phyloP scores from a whole-genome alignment of 129 eudicot genomes.

The Escallonia herrerae region DNA sequence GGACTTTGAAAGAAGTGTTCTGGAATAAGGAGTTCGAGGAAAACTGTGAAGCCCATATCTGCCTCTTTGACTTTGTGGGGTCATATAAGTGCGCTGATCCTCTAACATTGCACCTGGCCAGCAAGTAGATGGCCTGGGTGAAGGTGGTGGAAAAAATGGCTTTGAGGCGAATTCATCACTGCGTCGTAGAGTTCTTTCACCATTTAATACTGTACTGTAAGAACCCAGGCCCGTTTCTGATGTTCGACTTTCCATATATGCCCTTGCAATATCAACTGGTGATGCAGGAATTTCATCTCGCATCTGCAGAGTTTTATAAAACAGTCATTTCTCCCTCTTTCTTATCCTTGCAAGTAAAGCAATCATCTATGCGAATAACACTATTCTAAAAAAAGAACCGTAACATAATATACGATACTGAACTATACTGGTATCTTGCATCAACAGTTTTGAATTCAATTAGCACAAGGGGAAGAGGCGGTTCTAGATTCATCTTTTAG shows the following conservation, averaged over 20 bases:
- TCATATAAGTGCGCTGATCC: constrained; percentile 54
- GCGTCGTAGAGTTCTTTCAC: constrained; percentile 28
- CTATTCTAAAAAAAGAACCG: too few species aligned
- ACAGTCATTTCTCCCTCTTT: too few species aligned
- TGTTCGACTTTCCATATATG: constrained; percentile 76
- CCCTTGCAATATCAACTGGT: constrained; percentile 86
- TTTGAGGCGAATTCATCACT: constrained; percentile 30
- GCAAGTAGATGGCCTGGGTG: constrained; percentile 59
- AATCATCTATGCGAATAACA: too few species aligned
- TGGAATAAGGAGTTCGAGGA: constrained; percentile 85
- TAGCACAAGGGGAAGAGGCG: too few species aligned
- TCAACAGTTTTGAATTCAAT: too few species aligned
- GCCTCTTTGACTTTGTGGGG: constrained; percentile 66
- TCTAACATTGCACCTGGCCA: constrained; percentile 85
- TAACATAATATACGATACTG: too few species aligned
- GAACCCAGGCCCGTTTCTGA: constrained; percentile 50
- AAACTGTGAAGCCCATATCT: constrained; percentile 44
- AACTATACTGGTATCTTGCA: too few species aligned
- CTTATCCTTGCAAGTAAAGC: too few species aligned
- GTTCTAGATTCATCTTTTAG: too few species aligned
- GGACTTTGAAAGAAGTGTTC: constrained; percentile 53
- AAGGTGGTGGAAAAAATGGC: constrained; percentile 41
- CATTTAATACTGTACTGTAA: constrained; percentile 19
- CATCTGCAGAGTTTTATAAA: constrained; percentile 30
- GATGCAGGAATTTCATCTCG: constrained; percentile 63